phyloP scores from a whole-genome alignment of 2,329 filamentous ascomycete genomes.

The Leptographium radiaticola region DNA sequence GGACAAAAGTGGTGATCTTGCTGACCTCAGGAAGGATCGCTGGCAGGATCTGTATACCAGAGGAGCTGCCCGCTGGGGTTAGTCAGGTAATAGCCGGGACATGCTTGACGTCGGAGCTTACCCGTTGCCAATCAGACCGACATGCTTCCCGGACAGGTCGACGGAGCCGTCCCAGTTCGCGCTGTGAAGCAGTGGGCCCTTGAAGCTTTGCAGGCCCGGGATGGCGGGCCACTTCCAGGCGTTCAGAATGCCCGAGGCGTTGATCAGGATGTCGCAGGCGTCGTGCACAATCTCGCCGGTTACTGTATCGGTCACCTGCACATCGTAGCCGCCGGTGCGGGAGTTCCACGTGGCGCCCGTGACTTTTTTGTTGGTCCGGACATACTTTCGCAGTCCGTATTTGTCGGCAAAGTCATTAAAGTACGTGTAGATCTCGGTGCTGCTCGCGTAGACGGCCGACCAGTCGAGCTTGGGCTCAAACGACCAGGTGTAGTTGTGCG shows the following conservation, averaged over 20 bases:
- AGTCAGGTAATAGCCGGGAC: too few relatives aligned
- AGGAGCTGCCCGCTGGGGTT: too few relatives aligned
- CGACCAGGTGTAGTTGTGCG: constrained; percentile 41
- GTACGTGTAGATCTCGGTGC: constrained; percentile 15
- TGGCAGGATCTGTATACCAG: constrained; percentile 19
- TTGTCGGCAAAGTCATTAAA: constrained; percentile 19
- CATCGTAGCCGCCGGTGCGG: constrained; percentile 23
- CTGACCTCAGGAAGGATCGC: constrained; percentile 10
- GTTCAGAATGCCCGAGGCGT: constrained; percentile 14
- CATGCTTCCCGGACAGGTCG: constrained; percentile 13
- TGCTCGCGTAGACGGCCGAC: constrained; percentile 16
- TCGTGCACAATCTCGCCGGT: constrained; percentile 13
- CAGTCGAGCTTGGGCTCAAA: constrained; percentile 17
- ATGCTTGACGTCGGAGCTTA: too few relatives aligned
- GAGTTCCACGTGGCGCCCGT: constrained; percentile 30
- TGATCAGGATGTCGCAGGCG: constrained; percentile 11
- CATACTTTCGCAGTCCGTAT: constrained; percentile 23
- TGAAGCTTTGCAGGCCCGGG: constrained; percentile 20
- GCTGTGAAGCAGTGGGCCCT: constrained; percentile 18
- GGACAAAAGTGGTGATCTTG: constrained; percentile 10
- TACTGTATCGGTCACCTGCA: constrained; percentile 17
- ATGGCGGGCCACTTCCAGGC: constrained; percentile 16
- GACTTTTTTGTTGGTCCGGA: constrained; percentile 22
- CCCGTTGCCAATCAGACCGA: constrained; percentile 21
- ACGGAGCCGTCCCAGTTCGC: constrained; percentile 14